Evolutionary conservation across 495 filamentous ascomycete species (phyloP), one percentile per base, ranked within the genome.

Genomic region (Aspergillus sclerotiicarbonarius): DNA sequence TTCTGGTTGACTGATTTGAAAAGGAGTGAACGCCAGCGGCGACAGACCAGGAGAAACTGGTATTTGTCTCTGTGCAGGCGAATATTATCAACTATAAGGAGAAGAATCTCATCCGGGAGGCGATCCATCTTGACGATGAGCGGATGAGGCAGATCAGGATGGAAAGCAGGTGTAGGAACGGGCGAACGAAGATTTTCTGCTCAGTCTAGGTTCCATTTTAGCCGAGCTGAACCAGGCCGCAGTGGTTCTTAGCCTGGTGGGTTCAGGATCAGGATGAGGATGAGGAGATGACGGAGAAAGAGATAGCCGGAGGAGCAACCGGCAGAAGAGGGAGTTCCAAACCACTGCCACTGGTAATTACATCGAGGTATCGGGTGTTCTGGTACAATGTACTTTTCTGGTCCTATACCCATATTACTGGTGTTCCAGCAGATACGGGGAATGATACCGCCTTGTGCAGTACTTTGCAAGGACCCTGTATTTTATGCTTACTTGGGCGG

Each of bases 1-100:
- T 32, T 7, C 1, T 8, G 20, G 44, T 56, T 49, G 12, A 43
- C 43, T 19, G 20, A 4, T 8, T 10, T 21, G 45, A 37, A 9
- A 44, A 56, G 44, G 2, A 56, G 5, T 3, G 25, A 48, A 16
- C 30, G 20, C 54, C 54, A 56, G 43, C 29, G 35, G 12, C 44
- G 54, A 32, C 43, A 56, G 2, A 49, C 54, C 10, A 7, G 30
- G 12, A 48, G 54, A 3, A 56, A 19, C 2, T 31, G 30, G 37
- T 21, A 9, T 32, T 18, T 54, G n/a, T 54, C 16, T 12, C 30
- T 18, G 19, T 4, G 53, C 19, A 4, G 20, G 13, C 9, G 10
- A 9, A 53, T 8, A 13, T 20, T 13, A 7, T 49, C 16, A 29
- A 20, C 45, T 18, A 56, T 49, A 4, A 48, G 25, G 30, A 49